These are phyloP conservation scores for Ilyonectria mors-panacis DNA, from an alignment of 2,329 filamentous ascomycete species.

Conservation along the genomic window DNA sequence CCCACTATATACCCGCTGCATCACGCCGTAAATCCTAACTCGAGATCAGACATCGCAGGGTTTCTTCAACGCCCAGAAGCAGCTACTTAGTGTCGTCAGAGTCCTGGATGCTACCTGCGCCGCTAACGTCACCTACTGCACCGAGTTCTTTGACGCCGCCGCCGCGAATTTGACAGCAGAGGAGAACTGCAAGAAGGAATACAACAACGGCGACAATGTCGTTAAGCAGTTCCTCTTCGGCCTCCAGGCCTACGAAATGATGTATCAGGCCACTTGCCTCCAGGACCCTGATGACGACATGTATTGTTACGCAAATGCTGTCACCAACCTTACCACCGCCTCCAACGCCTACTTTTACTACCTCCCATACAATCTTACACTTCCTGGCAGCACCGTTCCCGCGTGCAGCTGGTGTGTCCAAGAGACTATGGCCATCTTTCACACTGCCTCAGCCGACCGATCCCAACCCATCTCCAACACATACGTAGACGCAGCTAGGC, in stretches of 20 bases:
- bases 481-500: conserved; percentile 79
- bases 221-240: conserved; percentile 83
- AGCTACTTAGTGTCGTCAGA: conserved; percentile 79
- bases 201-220: conserved; percentile 74
- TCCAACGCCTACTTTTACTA: conserved; percentile 88
- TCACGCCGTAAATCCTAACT: conserved; percentile 22
- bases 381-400: conserved; percentile 78
- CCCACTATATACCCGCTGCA: no score
- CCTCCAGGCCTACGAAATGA: conserved; percentile 80
- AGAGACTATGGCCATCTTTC: conserved; percentile 87
- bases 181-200: conserved; percentile 81
- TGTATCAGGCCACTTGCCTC: conserved; percentile 88
- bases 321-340: conserved; percentile 80
- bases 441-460: conserved; percentile 75
- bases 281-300: conserved; percentile 74
- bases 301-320: conserved; percentile 88
- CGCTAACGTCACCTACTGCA: conserved; percentile 77
- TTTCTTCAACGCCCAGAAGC: conserved; percentile 86
- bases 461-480: conserved; percentile 76
- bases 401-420: conserved; percentile 83
- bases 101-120: conserved; percentile 85
- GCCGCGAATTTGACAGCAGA: conserved; percentile 75
- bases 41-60: conserved; percentile 79
- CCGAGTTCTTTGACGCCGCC: conserved; percentile 72
- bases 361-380: conserved; percentile 80